These are phyloP conservation scores for Silene coronaria DNA, from an alignment of 179 eudicot genomes.

Conservation along the genomic window DNA sequence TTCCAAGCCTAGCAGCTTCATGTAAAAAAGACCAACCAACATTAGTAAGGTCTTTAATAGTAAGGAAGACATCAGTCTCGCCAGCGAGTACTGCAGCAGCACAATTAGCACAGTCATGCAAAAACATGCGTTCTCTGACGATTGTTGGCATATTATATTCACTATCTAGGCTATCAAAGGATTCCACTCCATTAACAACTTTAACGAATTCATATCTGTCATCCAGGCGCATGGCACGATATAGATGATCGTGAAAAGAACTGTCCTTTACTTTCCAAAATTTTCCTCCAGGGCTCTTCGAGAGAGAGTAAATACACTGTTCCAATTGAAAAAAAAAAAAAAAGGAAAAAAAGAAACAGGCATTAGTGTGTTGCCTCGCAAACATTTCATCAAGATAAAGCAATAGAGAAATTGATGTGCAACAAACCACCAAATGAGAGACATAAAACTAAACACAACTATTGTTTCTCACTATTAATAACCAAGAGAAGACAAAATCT, in stretches of 20 bases:
- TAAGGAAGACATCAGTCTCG: neutral
- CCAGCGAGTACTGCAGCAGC: slow-evolving; percentile 3
- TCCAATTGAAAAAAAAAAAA: neutral
- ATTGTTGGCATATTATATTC: neutral
- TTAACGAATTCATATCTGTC: slow-evolving; percentile 3
- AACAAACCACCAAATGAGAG: too few relatives aligned
- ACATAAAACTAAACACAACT: too few relatives aligned
- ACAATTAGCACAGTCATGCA: neutral
- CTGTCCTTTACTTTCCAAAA: too few relatives aligned
- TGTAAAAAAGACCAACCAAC: neutral
- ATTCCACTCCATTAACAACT: neutral
- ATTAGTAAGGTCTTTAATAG: neutral
- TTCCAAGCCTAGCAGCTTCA: neutral
- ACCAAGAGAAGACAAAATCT: too few relatives aligned
- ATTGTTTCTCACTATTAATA: too few relatives aligned
- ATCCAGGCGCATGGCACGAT: neutral
- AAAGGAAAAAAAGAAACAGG: neutral
- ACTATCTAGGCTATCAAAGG: neutral
- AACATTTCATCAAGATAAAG: neutral
- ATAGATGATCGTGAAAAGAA: too few relatives aligned
- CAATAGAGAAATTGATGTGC: too few relatives aligned
- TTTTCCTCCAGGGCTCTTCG: too few relatives aligned
- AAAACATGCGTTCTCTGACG: neutral
- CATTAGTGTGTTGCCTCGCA: neutral
- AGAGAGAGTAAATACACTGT: slow-evolving; percentile 1